phyloP scores from a whole-genome alignment of 2,329 filamentous ascomycete genomes.

The Onygenales sp. region DNA sequence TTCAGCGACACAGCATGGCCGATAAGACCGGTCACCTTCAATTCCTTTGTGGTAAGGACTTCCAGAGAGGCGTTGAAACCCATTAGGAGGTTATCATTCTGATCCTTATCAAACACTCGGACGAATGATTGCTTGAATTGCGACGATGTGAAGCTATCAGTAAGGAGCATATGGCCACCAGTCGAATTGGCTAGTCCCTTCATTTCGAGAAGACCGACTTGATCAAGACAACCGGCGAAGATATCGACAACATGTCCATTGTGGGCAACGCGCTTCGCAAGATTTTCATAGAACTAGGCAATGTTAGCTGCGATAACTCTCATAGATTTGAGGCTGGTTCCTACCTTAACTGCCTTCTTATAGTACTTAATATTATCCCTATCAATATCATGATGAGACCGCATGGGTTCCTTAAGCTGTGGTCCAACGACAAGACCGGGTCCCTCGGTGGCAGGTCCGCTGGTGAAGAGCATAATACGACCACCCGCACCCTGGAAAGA shows the following conservation, averaged over 20 bases:
- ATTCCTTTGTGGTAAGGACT: conserved; percentile 91
- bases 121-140: conserved; percentile 99
- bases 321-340: conserved; percentile 10
- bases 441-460: conserved; percentile 88
- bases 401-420: conserved; percentile 89
- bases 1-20: conserved; percentile 94
- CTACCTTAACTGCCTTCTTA: conserved; percentile 93
- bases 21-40: conserved; percentile 95
- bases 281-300: conserved; percentile 75
- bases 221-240: conserved; percentile 93
- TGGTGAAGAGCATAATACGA: conserved; percentile 94
- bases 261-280: conserved; percentile 88
- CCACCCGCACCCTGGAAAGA: conserved; percentile 94
- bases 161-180: conserved; percentile 95
- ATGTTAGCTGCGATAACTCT: conserved; percentile 13
- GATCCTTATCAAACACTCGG: conserved; percentile 94
- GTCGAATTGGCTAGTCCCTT: conserved; percentile 94
- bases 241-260: conserved; percentile 98
- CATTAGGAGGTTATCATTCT: conserved; percentile 89
- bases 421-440: conserved; percentile 95
- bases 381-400: conserved; percentile 97
- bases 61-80: conserved; percentile 96
- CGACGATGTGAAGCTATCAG: conserved; percentile 95
- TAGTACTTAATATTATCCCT: conserved; percentile 99
- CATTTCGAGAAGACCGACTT: conserved; percentile 96